Evolutionary conservation across 1,284 basidiomycete genomes (phyloP), one percentile per base, ranked within the genome.

Genomic region (Ustilago crameri): DNA sequence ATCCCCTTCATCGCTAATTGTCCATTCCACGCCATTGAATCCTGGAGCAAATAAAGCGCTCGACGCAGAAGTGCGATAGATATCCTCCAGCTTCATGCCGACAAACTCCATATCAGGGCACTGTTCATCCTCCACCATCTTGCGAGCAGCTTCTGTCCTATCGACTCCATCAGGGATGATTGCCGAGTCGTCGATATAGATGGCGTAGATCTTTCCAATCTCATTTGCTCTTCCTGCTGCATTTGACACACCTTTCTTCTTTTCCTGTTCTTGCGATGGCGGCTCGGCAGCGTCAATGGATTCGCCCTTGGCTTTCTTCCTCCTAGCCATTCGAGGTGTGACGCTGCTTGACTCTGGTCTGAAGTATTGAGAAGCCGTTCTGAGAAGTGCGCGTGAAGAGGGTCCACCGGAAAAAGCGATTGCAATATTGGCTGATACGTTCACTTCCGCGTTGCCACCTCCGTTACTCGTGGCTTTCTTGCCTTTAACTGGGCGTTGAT

Each of bases 141-240:
- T 53, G 20, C 72, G 38, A 9, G 55, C 61, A 12, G 41, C 52
- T 17, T 62, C 62, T 24, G 69, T 75, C 18, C 53, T 46, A 20
- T 73, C 65, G 7, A 51, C 45, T 0, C 53, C 58, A 3, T 48
- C 20, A 2, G 61, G 53, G 9, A 69, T 42, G 18, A 76, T 27
- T 5, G 61, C 57, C 14, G 63, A 60, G 41, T 74, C 75, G 38
- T 79, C 78, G 22, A 82, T 59, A 37, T 71, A 78, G 27, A 82
- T 40, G n/a, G 75, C 78, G 37, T 68, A 65, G 41, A 82, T 59
- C 23, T 68, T 74, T 22, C 69, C 70, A 5, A 76, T 67, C 50
- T 78, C 77, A 17, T 62, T 60, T 51, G 63, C 66, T 32, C 65
- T 38, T 0, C 66, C 65, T 17, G 62, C 55, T 34, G 44, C 51